These are phyloP conservation scores for Fusarium coicis DNA, from an alignment of 2,329 filamentous ascomycete genomes.

Conservation along the genomic window DNA sequence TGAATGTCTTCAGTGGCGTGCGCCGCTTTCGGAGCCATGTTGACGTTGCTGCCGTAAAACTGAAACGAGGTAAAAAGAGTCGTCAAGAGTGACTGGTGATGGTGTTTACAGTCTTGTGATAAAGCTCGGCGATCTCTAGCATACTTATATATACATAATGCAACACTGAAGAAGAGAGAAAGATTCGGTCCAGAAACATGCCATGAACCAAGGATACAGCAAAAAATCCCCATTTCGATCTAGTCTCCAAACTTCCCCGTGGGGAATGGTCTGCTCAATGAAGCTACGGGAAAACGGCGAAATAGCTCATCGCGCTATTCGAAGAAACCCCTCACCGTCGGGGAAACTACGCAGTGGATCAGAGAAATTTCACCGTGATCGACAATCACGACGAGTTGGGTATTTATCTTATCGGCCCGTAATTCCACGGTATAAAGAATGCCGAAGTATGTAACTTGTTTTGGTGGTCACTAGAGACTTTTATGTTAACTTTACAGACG, in stretches of 20 bases:
- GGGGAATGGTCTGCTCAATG: slow-evolving; percentile 21
- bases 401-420: slow-evolving; percentile 27
- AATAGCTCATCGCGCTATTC: not conserved
- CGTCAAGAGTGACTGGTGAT: not conserved
- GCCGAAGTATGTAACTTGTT: not conserved
- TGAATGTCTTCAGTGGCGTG: slow-evolving; percentile 46
- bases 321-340: slow-evolving; percentile 14
- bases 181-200: not conserved
- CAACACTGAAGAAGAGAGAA: not conserved
- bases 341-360: slow-evolving; percentile 3
- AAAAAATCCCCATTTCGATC: not conserved
- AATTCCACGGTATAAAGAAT: slow-evolving; percentile 24
- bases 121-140: not conserved
- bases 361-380: slow-evolving; percentile 1
- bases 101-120: not conserved
- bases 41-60: not conserved
- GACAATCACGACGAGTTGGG: not conserved
- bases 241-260: slow-evolving; percentile 26
- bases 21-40: slow-evolving; percentile 50
- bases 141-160: slow-evolving; percentile 26
- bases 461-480: not conserved
- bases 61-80: not conserved
- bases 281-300: slow-evolving; percentile 25
- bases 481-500: not conserved
- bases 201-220: not conserved